Evolutionary conservation across 768 basidiomycete species (phyloP), one percentile per base, ranked within the genome.

Genomic region (Candolleomyces aberdarensis): DNA sequence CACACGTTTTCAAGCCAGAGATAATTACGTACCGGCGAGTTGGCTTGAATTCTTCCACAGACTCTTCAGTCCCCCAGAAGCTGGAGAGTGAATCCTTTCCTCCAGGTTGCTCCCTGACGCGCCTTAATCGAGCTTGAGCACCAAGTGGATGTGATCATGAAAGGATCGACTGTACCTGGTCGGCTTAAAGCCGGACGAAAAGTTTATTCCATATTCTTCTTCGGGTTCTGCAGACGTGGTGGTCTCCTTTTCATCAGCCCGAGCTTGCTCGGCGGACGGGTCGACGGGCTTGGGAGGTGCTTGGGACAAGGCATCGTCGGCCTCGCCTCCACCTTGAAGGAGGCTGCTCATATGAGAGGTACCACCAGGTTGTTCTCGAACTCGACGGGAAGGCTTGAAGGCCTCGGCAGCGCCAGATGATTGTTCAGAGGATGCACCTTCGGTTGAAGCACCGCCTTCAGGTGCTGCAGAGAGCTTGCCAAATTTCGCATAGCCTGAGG

Each of bases 401-500:
- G 71, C 77, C 52, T 73, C 72, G 19, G 66, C 66, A 9, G 63
- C 55, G 31, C 43, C 62, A 3, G 61, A 60, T 39, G 59, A 67
- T 48, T 59, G 64, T 39, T 55, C 58, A 31, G 36, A 59, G 50
- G 60, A 51, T 19, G 58, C 7, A 50, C 7, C 11, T 22, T 41
- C 48, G 29, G 20, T 39, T 19, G 52, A 52, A 39, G 26, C 47
- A 32, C 17, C 60, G 19, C 61, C 67, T 19, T 48, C 60, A 17
- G 63, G 61, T 3, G 63, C 53, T 36, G 68, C 69, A 22, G 76
- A 65, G n/a, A 83, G 59, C 64, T 81, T 89, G 51, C 89, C 89
- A 68, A 92, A 91, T 62, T 80, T 80, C 8, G 85, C 89, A 66
- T 90, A 90, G 57, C 84, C 89, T 92, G 65, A 3, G 32, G n/a